phyloP scores from a whole-genome alignment of 192 early-diverging fungal species.

The Anaeromyces robustus region DNA sequence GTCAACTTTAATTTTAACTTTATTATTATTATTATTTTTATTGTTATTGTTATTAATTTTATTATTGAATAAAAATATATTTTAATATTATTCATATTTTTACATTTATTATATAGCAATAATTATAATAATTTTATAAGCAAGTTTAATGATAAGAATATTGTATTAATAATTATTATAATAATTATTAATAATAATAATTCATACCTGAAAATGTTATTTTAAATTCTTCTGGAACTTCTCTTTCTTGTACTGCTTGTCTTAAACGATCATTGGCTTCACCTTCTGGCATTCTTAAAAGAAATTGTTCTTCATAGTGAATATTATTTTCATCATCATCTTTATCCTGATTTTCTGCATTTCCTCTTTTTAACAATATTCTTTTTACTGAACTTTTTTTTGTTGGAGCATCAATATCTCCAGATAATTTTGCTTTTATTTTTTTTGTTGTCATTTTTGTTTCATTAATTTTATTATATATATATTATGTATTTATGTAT shows the following conservation, averaged over 20 bases:
- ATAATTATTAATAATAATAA: too few species aligned
- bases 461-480: background rate
- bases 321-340: conserved; percentile 53
- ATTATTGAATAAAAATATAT: too few species aligned
- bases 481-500: background rate
- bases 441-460: background rate
- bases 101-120: too few species aligned
- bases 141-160: too few species aligned
- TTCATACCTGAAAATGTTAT: conserved; percentile 3
- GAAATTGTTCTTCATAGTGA: conserved; percentile 67
- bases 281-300: conserved; percentile 48
- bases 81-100: too few species aligned
- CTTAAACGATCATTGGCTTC: conserved; percentile 26
- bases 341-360: background rate
- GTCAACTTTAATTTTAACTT: too few species aligned
- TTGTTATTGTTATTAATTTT: too few species aligned
- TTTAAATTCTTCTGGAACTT: conserved; percentile 27
- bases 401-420: background rate
- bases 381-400: background rate
- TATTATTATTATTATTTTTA: too few species aligned
- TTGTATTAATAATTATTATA: too few species aligned
- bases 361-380: background rate
- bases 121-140: too few species aligned
- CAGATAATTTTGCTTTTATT: background rate
- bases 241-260: conserved; percentile 24